Evolutionary conservation across 108 stramenopile genomes (phyloP), one percentile per base, ranked within the genome.

Genomic region (Cylindrotheca fusiformis): DNA sequence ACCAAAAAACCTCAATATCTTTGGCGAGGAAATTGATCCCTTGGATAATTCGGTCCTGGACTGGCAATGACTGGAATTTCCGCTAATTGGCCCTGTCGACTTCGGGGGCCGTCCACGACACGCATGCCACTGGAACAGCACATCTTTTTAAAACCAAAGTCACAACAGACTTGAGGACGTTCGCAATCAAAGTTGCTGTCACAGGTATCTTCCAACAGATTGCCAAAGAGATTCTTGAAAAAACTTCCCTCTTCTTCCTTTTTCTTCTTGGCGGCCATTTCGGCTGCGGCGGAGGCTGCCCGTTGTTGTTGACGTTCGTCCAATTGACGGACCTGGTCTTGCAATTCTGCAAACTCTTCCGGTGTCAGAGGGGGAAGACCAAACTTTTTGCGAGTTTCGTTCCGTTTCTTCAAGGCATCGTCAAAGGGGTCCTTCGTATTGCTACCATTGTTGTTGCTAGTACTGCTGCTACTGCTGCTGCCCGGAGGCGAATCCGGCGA

Each of bases 81-180:
- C 44, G 60, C 60, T 8, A 61, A 33, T 36, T 70, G 69, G 3
- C 68, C 68, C 30, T 70, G 54, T 0, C 60, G 52, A 24, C 27
- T 47, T 47, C 25, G 20, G 2, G 53, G 53, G 18, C 69, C 69
- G 19, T 61, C 53, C 44, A 62, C 8, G 25, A 68, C 48, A n/a
- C 52, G 23, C 59, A 60, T 45, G 29, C 81, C 81, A 17, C 68
- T 70, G 24, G 52, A 65, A 63, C 91, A 92, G 60, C 91, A 92
- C 75, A 82, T 87, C 61, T 88, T 86, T 54, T 79, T 87, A 56
- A 92, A 83, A 26, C 87, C 87, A 74, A 92, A 85, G 58, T 92
- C 91, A 54, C 91, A 92, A 58, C 91, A 92, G 0, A 92, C 84
- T 67, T 85, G 60, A 4, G 91, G 91, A 23, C 84, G 71, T 32